Conservation (phyloP, 345 rosid species). For the Lepidium sativum region DNA sequence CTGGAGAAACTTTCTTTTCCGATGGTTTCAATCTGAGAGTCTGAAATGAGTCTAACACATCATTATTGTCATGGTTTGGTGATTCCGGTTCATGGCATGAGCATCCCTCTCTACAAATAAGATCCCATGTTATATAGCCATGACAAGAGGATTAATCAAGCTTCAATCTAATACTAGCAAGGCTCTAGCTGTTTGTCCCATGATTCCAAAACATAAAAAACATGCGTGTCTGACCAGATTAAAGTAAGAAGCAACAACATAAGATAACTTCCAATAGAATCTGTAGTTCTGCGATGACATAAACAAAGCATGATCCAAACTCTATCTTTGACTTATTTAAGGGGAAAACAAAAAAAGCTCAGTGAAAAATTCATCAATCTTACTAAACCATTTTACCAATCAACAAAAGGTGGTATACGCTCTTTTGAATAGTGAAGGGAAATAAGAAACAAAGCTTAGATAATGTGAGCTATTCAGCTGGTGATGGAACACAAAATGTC, state of each 20-base stretch:
- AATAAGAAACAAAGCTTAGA: not conserved
- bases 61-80: not conserved
- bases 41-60: conserved; percentile 53
- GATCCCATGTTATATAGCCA: not conserved
- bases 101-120: conserved; percentile 41
- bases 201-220: not conserved
- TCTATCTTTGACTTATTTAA: not conserved
- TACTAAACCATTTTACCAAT: not conserved
- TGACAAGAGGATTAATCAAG: not conserved
- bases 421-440: not conserved
- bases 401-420: not conserved
- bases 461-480: not conserved
- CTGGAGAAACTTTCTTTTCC: conserved; percentile 41
- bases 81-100: conserved; percentile 28
- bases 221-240: not conserved
- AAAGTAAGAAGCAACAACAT: not conserved
- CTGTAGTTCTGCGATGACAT: not conserved
- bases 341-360: not conserved
- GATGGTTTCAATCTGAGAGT: conserved; percentile 47
- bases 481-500: not conserved
- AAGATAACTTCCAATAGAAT: not conserved
- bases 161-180: not conserved
- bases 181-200: not conserved
- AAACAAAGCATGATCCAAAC: not conserved
- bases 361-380: not conserved